phyloP scores from a whole-genome alignment of 73 alveolate genomes.

The Paramecium sexaurelia region DNA sequence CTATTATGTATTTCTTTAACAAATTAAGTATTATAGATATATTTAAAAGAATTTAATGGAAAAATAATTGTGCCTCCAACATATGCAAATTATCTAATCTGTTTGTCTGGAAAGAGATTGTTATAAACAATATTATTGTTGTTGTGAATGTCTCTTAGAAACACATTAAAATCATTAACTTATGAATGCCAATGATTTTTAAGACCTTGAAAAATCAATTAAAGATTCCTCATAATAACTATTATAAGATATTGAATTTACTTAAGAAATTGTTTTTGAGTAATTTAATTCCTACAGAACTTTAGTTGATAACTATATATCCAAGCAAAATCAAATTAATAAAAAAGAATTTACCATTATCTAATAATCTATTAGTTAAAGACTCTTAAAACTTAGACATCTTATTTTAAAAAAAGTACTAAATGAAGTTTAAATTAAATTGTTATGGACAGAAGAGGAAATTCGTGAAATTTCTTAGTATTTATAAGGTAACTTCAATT shows the following conservation, averaged over 20 bases:
- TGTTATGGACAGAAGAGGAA: constrained; percentile 5
- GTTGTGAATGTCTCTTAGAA: constrained; percentile 15
- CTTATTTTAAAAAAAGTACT: background rate
- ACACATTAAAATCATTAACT: background rate
- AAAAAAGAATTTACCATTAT: background rate
- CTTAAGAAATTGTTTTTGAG: background rate
- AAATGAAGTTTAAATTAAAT: background rate
- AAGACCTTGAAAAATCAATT: background rate
- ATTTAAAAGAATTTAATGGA: background rate
- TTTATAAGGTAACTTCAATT: background rate
- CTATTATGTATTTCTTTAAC: background rate
- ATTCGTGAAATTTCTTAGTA: background rate
- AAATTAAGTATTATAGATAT: background rate
- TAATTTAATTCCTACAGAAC: background rate
- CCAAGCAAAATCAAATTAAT: background rate
- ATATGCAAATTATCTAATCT: background rate
- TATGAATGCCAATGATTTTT: constrained; percentile 3
- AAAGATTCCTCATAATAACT: background rate
- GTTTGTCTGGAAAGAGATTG: background rate
- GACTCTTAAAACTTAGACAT: background rate
- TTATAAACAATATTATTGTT: background rate
- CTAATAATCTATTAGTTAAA: background rate
- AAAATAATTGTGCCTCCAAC: constrained; percentile 25
- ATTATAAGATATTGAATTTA: background rate
- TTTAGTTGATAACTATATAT: background rate